Conservation (phyloP, 1,284 basidiomycete genomes). For the Ceratobasidium sp. region DNA sequence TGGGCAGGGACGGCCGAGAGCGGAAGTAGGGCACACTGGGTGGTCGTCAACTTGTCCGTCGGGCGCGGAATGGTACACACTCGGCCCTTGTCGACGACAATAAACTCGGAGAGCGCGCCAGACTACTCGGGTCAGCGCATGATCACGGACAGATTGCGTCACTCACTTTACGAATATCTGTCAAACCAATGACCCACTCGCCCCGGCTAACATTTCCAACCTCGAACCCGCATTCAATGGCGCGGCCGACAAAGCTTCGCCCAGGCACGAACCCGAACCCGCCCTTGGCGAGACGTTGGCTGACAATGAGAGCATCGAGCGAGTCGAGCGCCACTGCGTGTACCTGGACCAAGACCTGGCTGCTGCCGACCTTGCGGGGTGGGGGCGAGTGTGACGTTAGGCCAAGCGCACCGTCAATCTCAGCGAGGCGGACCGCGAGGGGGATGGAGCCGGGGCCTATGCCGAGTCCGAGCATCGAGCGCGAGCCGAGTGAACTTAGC, state of each 20-base stretch:
- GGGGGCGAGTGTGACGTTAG: constrained; percentile 74
- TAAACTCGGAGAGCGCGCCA: constrained; percentile 83
- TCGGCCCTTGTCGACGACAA: constrained; percentile 79
- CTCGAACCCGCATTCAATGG: constrained; percentile 79
- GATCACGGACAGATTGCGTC: background rate
- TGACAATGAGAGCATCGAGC: constrained; percentile 69
- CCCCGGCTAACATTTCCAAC: constrained; percentile 74
- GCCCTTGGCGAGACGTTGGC: constrained; percentile 52
- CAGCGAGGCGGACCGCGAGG: constrained; percentile 54
- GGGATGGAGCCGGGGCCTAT: constrained; percentile 45
- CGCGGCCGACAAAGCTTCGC: constrained; percentile 79
- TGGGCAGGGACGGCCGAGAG: constrained; percentile 77
- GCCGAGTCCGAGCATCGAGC: constrained; percentile 9
- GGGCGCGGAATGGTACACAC: constrained; percentile 71
- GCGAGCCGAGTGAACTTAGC: constrained; percentile 28
- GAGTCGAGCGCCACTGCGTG: constrained; percentile 82
- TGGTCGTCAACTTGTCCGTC: constrained; percentile 13
- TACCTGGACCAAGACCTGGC: constrained; percentile 79
- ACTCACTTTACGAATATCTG: constrained; percentile 77
- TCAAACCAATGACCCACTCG: constrained; percentile 82
- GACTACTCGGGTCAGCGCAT: constrained; percentile 57
- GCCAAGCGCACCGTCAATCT: constrained; percentile 52
- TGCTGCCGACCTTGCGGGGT: constrained; percentile 69
- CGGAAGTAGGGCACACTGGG: constrained; percentile 77
- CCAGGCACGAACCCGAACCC: constrained; percentile 76